Conservation (phyloP, 305 asterid genomes). For the Salvia sclarea region DNA sequence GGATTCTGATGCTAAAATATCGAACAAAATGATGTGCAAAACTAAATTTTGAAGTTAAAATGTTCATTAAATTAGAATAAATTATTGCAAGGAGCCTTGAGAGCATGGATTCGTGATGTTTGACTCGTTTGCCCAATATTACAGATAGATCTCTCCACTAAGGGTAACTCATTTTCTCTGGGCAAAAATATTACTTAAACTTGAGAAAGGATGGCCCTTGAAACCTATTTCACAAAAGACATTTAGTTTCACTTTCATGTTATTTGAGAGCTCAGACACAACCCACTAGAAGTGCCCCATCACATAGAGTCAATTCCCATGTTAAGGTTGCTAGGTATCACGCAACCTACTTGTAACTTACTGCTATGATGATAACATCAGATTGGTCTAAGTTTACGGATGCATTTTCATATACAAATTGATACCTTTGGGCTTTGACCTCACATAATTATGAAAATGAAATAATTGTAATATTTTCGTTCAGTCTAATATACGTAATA, state of each 20-base stretch:
- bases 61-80: neutral
- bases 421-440: neutral
- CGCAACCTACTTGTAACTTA: conserved; percentile 8
- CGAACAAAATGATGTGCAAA: neutral
- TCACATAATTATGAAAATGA: neutral
- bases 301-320: neutral
- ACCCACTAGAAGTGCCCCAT: neutral
- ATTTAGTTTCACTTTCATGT: no score
- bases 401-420: conserved; percentile 1
- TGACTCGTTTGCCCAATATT: neutral
- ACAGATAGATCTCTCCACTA: neutral
- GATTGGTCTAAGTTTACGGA: conserved; percentile 12
- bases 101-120: neutral
- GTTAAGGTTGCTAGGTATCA: conserved; percentile 1
- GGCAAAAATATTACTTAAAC: conserved; percentile 1
- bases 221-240: neutral
- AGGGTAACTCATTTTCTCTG: neutral
- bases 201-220: conserved; percentile 1
- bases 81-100: neutral
- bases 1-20: neutral
- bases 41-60: neutral
- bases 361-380: neutral
- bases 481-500: neutral
- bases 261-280: neutral
- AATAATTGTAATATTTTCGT: neutral